Conservation (phyloP, 1,139 yeast species). For the Candida tropicalis region DNA sequence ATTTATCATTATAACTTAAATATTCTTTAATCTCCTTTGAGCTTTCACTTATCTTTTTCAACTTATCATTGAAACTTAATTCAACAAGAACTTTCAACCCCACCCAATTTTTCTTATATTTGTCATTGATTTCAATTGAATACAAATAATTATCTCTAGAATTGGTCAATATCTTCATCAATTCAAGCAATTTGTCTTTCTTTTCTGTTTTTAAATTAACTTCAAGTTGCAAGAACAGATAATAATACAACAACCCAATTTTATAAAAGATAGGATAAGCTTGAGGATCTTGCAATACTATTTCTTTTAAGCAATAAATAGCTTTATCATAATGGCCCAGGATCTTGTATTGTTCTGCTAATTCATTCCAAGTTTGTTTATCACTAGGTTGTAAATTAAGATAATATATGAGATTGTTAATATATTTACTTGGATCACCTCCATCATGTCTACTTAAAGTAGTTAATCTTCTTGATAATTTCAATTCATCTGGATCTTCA, state of each 20-base stretch:
- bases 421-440: constrained; percentile 36
- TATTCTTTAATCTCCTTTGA: constrained; percentile 26
- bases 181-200: constrained; percentile 29
- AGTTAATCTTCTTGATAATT: constrained; percentile 37
- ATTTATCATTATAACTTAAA: constrained; percentile 25
- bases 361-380: constrained; percentile 74
- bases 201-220: constrained; percentile 19
- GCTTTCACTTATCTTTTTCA: constrained; percentile 18
- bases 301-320: constrained; percentile 67
- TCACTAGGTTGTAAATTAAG: constrained; percentile 70
- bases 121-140: constrained; percentile 74
- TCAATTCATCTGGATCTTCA: constrained; percentile 36
- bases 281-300: constrained; percentile 64
- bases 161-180: constrained; percentile 29
- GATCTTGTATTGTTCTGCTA: constrained; percentile 60
- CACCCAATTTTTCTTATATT: constrained; percentile 73
- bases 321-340: constrained; percentile 72
- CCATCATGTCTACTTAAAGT: constrained; percentile 30
- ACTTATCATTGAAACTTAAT: constrained; percentile 23
- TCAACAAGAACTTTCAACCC: constrained; percentile 56
- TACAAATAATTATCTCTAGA: constrained; percentile 62
- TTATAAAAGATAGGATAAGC: constrained; percentile 74
- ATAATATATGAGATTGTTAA: constrained; percentile 50
- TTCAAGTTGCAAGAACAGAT: constrained; percentile 24
- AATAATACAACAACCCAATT: constrained; percentile 43